Percentiles rank a stretch among this genome's conserved stretches.
Conservation (phyloP, 176 grass and related monocot species). For the Oryza punctata region DNA sequence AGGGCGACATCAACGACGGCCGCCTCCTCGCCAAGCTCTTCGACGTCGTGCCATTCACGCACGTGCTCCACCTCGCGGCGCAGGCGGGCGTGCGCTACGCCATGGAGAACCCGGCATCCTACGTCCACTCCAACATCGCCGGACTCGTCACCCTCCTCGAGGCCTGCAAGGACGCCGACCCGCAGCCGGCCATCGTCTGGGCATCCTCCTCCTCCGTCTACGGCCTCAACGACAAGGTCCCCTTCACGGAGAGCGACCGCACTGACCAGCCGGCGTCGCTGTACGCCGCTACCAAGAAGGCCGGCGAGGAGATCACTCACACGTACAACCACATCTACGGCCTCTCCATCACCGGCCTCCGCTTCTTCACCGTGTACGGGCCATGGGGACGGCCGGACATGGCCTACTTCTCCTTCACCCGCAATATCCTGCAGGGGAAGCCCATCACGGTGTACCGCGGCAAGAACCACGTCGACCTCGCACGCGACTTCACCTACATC, state of each 20-base stretch:
- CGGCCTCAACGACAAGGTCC: conserved; percentile 86
- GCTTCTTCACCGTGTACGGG: conserved; percentile 93
- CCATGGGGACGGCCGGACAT: conserved; percentile 88
- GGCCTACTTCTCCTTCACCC: conserved; percentile 93
- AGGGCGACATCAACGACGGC: conserved; percentile 91
- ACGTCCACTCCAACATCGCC: conserved; percentile 89
- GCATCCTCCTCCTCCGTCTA: conserved; percentile 87
- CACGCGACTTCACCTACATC: conserved; percentile 91
- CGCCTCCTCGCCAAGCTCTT: conserved; percentile 78
- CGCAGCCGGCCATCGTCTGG: conserved; percentile 88
- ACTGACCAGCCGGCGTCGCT: conserved; percentile 84
- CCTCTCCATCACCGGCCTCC: conserved; percentile 74
- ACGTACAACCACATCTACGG: conserved; percentile 97
- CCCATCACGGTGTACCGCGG: conserved; percentile 84
- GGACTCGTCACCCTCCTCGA: conserved; percentile 83
- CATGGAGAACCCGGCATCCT: conserved; percentile 76
- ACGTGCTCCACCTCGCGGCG: conserved; percentile 86
- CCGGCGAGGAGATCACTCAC: conserved; percentile 93
- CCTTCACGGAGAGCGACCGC: conserved; percentile 75
- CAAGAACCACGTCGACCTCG: conserved; percentile 65
- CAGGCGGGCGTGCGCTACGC: conserved; percentile 94
- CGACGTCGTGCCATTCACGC: conserved; percentile 70
- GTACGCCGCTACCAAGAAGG: conserved; percentile 96
- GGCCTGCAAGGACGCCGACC: conserved; percentile 80
- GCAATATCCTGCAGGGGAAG: conserved; percentile 89